Base-by-base conservation (phyloP, 257 asterid genomes). In the Handroanthus guayacan region DNA sequence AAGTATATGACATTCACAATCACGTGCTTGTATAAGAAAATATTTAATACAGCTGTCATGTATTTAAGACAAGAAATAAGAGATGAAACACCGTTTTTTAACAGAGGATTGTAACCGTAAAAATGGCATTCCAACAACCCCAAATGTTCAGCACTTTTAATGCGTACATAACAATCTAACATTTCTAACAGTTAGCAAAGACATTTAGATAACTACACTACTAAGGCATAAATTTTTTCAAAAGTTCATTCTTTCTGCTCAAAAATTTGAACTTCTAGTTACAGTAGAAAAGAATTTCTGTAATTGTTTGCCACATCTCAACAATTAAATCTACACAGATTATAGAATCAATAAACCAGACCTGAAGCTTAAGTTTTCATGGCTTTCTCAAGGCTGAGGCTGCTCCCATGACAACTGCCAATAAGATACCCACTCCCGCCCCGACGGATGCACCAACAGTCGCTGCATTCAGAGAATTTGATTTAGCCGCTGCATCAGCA, bases 331-430 rank as follows among this genome's bases (percentile, higher is more conserved):
- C 67, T 76, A 51, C 65, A 80, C 50, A 77, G 5, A 51, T 12
- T 36, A 79, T 45, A 52, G 62, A 39, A 76, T 52, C 71, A 65
- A 64, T 2, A 45, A 39, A 14, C 1, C 12, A 5, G 25, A 76
- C 63, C 56, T 37, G 37, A 63, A 71, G 52, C 20, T 38, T 9
- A 80, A 54, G 31, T 34, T 36, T 7, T 90, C 91, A 92, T 14
- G 99, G 99, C 84, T 95, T 95, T 85, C 99, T 87, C 85, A 89
- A 80, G 77, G 98, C 94, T 0, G 99, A 95, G 76, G 97, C 99
- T 44, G 99, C 99, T 74, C 97, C 98, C 97, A 93, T 87, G 50
- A 93, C 99, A 12, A 95, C 95, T 1, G 99, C 99, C 83, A 95
- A 80, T 43, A 93, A 72, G 79, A 95, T 81, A 67, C 99, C 99